phyloP scores from a whole-genome alignment of 2,329 filamentous ascomycete species.

The Verticillium tricorpus region DNA sequence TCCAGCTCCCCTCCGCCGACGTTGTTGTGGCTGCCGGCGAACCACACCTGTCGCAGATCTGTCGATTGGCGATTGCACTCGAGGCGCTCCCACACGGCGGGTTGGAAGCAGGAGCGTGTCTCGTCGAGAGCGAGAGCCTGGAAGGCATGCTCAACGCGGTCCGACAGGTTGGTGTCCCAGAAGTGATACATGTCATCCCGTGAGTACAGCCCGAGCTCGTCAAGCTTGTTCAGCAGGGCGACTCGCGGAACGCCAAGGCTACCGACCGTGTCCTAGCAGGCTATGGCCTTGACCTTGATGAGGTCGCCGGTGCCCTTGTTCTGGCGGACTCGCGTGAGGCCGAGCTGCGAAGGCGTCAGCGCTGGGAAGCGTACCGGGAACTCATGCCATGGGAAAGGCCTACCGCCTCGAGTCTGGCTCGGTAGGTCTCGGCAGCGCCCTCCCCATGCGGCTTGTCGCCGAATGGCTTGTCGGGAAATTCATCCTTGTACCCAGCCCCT shows the following conservation, averaged over 20 bases:
- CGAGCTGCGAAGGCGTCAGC: neutral
- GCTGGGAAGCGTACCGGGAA: neutral
- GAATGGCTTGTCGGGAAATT: conserved; percentile 42
- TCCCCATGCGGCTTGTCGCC: conserved; percentile 42
- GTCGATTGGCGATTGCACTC: conserved; percentile 31
- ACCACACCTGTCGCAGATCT: conserved; percentile 54
- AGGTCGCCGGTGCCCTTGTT: conserved; percentile 27
- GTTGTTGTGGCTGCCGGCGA: conserved; percentile 67
- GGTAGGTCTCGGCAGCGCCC: conserved; percentile 35
- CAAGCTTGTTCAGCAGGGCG: conserved; percentile 38
- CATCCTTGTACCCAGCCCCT: conserved; percentile 25
- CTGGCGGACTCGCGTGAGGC: conserved; percentile 37
- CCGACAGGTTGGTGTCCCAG: conserved; percentile 48
- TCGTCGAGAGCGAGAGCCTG: conserved; percentile 57
- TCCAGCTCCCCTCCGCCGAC: conserved; percentile 64
- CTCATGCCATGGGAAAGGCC: conserved; percentile 2
- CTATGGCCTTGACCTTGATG: conserved; percentile 43
- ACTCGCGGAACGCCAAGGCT: conserved; percentile 41
- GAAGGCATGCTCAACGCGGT: conserved; percentile 52
- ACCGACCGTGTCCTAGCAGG: conserved; percentile 39
- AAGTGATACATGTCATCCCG: conserved; percentile 40
- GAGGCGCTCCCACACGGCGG: conserved; percentile 49
- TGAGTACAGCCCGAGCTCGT: neutral
- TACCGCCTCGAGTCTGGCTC: conserved; percentile 38
- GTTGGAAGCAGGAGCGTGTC: conserved; percentile 47